Evolutionary conservation across 2,329 filamentous ascomycete genomes (phyloP), one percentile per base, ranked within the genome.

Genomic region (Sporothrix brunneoviolacea): DNA sequence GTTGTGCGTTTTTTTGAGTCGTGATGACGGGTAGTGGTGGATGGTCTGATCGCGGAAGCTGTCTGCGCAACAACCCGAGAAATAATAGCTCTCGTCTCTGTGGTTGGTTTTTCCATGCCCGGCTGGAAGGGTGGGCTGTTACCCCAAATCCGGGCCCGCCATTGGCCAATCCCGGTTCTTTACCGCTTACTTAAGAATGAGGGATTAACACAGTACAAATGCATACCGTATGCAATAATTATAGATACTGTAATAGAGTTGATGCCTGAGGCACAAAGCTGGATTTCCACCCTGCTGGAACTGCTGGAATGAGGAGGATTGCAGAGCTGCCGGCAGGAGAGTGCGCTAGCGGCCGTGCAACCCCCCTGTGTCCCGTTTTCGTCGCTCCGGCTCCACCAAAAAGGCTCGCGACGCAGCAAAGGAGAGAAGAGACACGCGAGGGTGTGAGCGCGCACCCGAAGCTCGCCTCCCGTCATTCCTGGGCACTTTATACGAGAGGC

Each of bases 31-130:
- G 36, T 18, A 32, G 33, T 22, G 42, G 39, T 21, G 39, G 43
- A 50, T 54, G 54, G 50, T 46, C 52, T 54, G 54, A 56, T 49
- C 24, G 45, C 41, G 52, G 42, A 55, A 51, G 53, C 50, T 50
- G 19, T n/a, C n/a, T 44, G 39, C 44, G 47, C 48, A 19, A 46
- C 12, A 41, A 51, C n/a, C n/a, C n/a, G n/a, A n/a, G n/a, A n/a
- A n/a, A n/a, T n/a, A 55, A 55, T 54, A 51, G 51, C 54, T 54
- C 48, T 33, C 37, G 18, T 18, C 18, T 32, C 13, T 15, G 3
- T 36, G 19, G 32, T 30, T 47, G 15, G 32, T 30, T 16, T 35
- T 13, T 27, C 21, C 35, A 36, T 45, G 32, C n/a, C 39, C 35
- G 53, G 50, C 32, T 21, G 33, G 40, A 38, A 45, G 50, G 47